These are phyloP conservation scores for Auriscalpium microsporum DNA, from an alignment of 768 basidiomycete genomes.

Conservation along the genomic window DNA sequence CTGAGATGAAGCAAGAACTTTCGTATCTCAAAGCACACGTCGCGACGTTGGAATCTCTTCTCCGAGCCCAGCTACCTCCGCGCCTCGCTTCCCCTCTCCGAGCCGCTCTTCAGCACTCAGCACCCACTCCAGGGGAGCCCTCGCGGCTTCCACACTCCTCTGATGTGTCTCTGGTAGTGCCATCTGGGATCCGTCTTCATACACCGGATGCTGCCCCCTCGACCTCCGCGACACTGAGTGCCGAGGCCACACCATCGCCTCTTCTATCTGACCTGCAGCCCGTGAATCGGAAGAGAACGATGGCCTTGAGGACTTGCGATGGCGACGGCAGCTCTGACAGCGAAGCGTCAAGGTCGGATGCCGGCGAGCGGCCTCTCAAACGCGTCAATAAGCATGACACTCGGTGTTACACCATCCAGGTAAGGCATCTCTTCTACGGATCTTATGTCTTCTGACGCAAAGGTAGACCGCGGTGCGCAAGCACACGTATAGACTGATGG, in stretches of 20 bases:
- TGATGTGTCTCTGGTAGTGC: too few species aligned
- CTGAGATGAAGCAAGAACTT: constrained; percentile 48
- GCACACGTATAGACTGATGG: constrained; percentile 56
- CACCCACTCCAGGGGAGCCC: too few species aligned
- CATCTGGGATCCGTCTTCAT: too few species aligned
- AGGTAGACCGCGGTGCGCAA: constrained; percentile 60
- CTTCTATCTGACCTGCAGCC: constrained; percentile 13
- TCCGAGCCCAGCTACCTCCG: neutral
- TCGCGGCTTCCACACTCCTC: too few species aligned
- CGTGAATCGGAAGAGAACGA: constrained; percentile 23
- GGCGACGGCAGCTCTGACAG: constrained; percentile 23
- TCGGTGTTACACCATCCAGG: constrained; percentile 61
- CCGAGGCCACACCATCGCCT: constrained; percentile 28
- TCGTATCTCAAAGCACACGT: constrained; percentile 35
- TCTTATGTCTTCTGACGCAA: neutral
- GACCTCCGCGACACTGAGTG: constrained; percentile 12
- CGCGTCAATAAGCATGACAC: constrained; percentile 55
- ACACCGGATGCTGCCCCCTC: neutral
- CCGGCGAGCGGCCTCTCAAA: constrained; percentile 27
- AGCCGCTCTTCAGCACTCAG: neutral
- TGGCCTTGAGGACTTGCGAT: neutral
- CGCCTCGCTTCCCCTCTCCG: neutral
- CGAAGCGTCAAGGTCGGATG: constrained; percentile 26
- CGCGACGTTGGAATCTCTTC: constrained; percentile 6
- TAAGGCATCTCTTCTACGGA: constrained; percentile 21